A percentile compares a stretch with the other conserved stretches of the same genome.
These are phyloP conservation scores for Citrus trifoliata DNA, from an alignment of 345 rosid species.

Conservation along the genomic window DNA sequence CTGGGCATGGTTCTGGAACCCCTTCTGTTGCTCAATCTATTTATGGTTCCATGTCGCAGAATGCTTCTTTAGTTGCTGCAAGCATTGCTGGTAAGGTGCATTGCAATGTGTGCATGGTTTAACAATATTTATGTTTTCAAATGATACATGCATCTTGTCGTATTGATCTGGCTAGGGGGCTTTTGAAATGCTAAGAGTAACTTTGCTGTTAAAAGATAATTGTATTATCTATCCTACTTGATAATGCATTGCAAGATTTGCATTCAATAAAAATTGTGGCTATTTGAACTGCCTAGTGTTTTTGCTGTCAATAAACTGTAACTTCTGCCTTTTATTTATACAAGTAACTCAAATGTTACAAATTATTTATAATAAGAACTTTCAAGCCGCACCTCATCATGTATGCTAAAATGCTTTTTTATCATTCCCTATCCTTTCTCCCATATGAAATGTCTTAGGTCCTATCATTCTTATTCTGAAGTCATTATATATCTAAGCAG, in stretches of 20 bases:
- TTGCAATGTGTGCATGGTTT: background rate
- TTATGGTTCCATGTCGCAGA: constrained; percentile 10
- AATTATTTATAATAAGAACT: background rate
- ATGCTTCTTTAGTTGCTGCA: constrained; percentile 28
- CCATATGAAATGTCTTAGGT: background rate
- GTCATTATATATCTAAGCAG: background rate
- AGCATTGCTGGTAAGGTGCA: constrained; percentile 32
- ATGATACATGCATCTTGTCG: background rate
- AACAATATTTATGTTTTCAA: background rate
- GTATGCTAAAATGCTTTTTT: background rate
- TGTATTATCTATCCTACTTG: background rate
- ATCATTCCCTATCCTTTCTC: background rate
- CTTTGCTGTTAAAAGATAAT: background rate
- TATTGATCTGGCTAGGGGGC: background rate
- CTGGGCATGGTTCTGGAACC: constrained; percentile 21
- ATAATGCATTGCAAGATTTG: background rate
- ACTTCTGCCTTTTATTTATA: background rate
- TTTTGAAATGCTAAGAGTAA: background rate
- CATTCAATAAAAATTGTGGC: background rate
- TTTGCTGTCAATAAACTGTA: background rate
- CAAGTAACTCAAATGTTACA: background rate
- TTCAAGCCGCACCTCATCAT: background rate
- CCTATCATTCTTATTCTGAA: background rate
- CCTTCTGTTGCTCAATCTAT: constrained; percentile 18
- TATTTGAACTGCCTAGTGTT: background rate